A percentile compares a stretch with the other conserved stretches of the same genome.
These are phyloP conservation scores for Hypsizygus marmoreus DNA, from an alignment of 768 basidiomycete species.

Conservation along the genomic window DNA sequence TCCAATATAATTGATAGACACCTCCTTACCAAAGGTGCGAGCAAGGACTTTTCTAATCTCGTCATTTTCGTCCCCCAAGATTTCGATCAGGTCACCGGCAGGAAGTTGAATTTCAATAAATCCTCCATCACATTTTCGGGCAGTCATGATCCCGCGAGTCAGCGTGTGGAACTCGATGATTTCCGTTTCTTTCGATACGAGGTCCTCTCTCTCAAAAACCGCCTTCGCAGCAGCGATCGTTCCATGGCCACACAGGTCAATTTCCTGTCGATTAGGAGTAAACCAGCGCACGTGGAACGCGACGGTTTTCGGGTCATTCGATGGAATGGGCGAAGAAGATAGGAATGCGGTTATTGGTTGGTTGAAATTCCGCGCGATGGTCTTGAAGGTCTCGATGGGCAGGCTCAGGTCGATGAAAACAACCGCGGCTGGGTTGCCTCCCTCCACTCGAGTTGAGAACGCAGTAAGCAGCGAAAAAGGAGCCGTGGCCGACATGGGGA, in stretches of 20 bases:
- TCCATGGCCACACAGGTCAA: slow-evolving; percentile 45
- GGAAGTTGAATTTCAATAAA: slow-evolving; percentile 42
- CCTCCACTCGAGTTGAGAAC: slow-evolving; percentile 40
- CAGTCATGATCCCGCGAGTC: slow-evolving; percentile 26
- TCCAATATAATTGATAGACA: slow-evolving; percentile 38
- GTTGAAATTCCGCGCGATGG: slow-evolving; percentile 44
- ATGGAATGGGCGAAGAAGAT: slow-evolving; percentile 16
- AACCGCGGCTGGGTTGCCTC: slow-evolving; percentile 48
- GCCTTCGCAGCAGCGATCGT: slow-evolving; percentile 45
- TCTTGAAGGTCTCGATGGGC: slow-evolving; percentile 28
- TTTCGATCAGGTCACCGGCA: slow-evolving; percentile 20
- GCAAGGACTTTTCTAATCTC: slow-evolving; percentile 30
- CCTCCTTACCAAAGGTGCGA: slow-evolving; percentile 40
- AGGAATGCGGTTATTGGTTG: slow-evolving; percentile 34
- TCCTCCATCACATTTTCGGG: slow-evolving; percentile 30
- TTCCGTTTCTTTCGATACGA: slow-evolving; percentile 27
- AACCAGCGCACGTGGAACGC: slow-evolving; percentile 42
- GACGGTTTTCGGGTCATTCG: slow-evolving; percentile 25
- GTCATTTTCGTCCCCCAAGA: slow-evolving; percentile 30
- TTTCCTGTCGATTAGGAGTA: slow-evolving; percentile 27
- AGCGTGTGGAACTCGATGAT: slow-evolving; percentile 35
- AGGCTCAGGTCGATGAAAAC: slow-evolving; percentile 34
- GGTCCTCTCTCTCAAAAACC: slow-evolving; percentile 33
- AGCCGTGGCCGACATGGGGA: slow-evolving; percentile 19
- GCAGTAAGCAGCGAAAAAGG: slow-evolving; percentile 44